A percentile compares a stretch with the other conserved stretches of the same genome.
These are phyloP conservation scores for Arachis monticola DNA, from an alignment of 331 rosid species.

Conservation along the genomic window DNA sequence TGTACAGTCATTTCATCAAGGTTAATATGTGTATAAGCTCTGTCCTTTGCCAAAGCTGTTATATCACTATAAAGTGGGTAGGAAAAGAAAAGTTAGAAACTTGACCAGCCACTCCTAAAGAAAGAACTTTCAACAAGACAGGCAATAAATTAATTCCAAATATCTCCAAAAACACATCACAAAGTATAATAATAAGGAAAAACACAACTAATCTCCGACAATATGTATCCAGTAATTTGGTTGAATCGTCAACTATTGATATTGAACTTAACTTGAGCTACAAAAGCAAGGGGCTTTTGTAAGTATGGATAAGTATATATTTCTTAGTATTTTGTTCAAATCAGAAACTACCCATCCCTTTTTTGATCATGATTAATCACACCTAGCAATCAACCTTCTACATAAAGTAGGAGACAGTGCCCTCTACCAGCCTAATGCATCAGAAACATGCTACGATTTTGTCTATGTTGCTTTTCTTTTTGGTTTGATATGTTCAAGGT, in stretches of 20 bases:
- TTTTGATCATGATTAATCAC: slow-evolving; percentile 20
- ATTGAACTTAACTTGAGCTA: slow-evolving; percentile 95
- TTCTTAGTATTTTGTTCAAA: slow-evolving; percentile 22
- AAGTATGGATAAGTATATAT: slow-evolving; percentile 31
- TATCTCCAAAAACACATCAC: slow-evolving; percentile 30
- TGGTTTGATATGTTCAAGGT: slow-evolving; percentile 35
- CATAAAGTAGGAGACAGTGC: slow-evolving; percentile 34
- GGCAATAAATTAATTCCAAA: slow-evolving; percentile 12
- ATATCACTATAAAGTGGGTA: slow-evolving; percentile 72
- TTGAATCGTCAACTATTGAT: slow-evolving; percentile 92
- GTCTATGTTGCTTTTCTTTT: slow-evolving; percentile 29
- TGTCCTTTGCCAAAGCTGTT: slow-evolving; percentile 98
- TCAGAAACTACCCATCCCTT: slow-evolving; percentile 11
- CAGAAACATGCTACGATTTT: slow-evolving; percentile 22
- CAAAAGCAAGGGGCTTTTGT: slow-evolving; percentile 43
- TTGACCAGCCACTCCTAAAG: slow-evolving; percentile 21
- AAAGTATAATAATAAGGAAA: slow-evolving; percentile 21
- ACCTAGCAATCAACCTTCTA: slow-evolving; percentile 27
- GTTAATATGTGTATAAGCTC: slow-evolving; percentile 83
- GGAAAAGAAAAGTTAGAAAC: slow-evolving; percentile 31
- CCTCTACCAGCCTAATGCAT: slow-evolving; percentile 31
- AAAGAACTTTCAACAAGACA: slow-evolving; percentile 17
- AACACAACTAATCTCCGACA: slow-evolving; percentile 85
- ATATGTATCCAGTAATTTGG: slow-evolving; percentile 75
- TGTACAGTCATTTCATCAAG: slow-evolving; percentile 95